Base-by-base conservation (phyloP, 176 grass and related monocot genomes). In the Pharus latifolius region DNA sequence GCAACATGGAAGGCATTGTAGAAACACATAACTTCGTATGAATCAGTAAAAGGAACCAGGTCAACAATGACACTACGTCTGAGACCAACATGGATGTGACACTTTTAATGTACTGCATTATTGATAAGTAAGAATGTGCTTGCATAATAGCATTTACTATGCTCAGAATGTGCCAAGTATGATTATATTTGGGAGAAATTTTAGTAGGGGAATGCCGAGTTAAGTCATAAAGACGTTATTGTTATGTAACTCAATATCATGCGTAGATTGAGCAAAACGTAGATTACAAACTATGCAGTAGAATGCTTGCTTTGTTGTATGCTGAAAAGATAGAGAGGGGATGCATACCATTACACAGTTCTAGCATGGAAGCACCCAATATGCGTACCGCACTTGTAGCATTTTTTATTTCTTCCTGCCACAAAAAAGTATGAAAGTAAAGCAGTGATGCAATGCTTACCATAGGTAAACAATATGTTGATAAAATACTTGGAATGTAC, bases 381-480 rank as follows among this genome's bases (percentile, higher is more conserved):
- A 73, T 85, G 20, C 30, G 23, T 17, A 91, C 76, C 42, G 90
- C 90, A 26, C 73, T 75, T 56, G 81, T 75, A 38, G 95, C 90
- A 32, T 61, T 83, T 70, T 63, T 68, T 50, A 94, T 74, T 91
- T 99, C 90, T 60, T 99, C 95, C 90, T 99, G 63, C 18, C 24
- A 38, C 17, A 67, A 70, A 57, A 55, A 46, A 46, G 28, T 28
- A 73, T 12, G 10, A 43, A 57, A 51, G 23, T 60, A 45, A 35
- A 66, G 38, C 23, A 20, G 18, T 6, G 48, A 18, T 46, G 15
- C 41, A 32, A 14, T 35, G 29, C 41, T 53, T 44, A 38, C 3
- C 1, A 8, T 54, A 7, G 10, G 35, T 5, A 46, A n/a, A 14
- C 3, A 85, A 3, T 43, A 76, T 35, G 16, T 4, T 40, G 2